Evolutionary conservation across 352 stramenopile species (phyloP).

Genomic region (Pythium brachiatum): DNA sequence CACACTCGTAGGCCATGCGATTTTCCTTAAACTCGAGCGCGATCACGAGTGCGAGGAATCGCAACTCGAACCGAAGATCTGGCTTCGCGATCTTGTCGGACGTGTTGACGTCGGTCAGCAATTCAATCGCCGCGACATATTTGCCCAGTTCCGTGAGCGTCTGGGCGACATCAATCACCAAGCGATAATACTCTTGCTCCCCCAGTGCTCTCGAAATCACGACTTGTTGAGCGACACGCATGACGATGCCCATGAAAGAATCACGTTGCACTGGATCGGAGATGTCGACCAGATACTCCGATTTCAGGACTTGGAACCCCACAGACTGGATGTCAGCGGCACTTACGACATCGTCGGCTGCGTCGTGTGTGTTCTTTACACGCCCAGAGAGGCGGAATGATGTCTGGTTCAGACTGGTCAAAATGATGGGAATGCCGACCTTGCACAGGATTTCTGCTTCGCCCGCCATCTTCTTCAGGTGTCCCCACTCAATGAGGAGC

Average conservation of each 20-base stretch:
- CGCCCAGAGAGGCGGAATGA: conserved; percentile 67
- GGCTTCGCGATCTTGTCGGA: conserved; percentile 80
- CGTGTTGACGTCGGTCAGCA: conserved; percentile 85
- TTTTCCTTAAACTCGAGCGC: conserved; percentile 84
- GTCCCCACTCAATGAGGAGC: conserved; percentile 74
- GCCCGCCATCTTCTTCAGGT: conserved; percentile 65
- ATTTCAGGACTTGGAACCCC: conserved; percentile 79
- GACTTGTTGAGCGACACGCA: conserved; percentile 80
- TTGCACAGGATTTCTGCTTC: conserved; percentile 77
- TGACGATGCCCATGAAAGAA: conserved; percentile 83
- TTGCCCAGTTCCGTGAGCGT: conserved; percentile 80
- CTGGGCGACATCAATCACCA: conserved; percentile 78
- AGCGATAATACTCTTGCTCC: conserved; percentile 69
- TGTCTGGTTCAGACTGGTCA: conserved; percentile 79
- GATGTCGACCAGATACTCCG: conserved; percentile 81
- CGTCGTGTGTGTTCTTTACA: conserved; percentile 53
- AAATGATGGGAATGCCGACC: conserved; percentile 80
- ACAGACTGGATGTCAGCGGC: conserved; percentile 60
- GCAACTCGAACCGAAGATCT: conserved; percentile 70
- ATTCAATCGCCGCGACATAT: conserved; percentile 79
- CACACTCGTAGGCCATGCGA: conserved; percentile 87
- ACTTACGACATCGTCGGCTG: conserved; percentile 53
- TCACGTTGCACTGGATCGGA: conserved; percentile 67
- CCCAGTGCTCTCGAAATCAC: conserved; percentile 72
- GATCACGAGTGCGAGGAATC: conserved; percentile 82